A percentile compares a stretch with the other conserved stretches of the same genome.
Evolutionary conservation across 1,284 basidiomycete species (phyloP).

Genomic region (Sparassis latifolia): DNA sequence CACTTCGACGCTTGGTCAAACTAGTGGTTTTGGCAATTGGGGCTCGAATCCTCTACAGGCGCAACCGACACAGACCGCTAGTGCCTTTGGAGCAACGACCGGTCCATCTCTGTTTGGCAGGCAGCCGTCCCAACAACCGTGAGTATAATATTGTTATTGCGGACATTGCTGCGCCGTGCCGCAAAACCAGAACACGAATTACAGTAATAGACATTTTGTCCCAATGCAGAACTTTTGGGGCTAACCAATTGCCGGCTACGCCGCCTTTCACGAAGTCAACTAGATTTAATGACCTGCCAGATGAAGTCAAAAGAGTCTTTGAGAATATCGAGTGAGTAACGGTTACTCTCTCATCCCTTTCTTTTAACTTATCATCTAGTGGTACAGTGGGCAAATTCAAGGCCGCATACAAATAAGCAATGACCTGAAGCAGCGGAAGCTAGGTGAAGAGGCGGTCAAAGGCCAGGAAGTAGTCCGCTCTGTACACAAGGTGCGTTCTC

Average conservation of each 20-base stretch:
- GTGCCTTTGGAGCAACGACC: neutral
- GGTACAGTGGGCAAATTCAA: conserved; percentile 40
- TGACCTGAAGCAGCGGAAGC: conserved; percentile 67
- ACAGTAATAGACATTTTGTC: neutral
- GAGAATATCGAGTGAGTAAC: conserved; percentile 65
- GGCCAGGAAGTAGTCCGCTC: conserved; percentile 60
- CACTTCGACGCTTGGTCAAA: conserved; percentile 4
- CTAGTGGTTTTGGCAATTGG: conserved; percentile 2
- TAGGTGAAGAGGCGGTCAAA: conserved; percentile 69
- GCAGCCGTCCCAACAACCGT: conserved; percentile 17
- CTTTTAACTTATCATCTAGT: neutral
- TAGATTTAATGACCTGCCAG: conserved; percentile 80
- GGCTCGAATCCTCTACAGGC: conserved; percentile 1
- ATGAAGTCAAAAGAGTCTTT: conserved; percentile 55
- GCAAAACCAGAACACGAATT: neutral
- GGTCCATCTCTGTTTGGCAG: conserved; percentile 1
- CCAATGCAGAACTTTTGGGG: neutral
- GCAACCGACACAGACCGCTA: conserved; percentile 1
- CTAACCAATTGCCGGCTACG: conserved; percentile 19
- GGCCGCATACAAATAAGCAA: conserved; percentile 72
- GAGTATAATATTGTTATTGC: conserved; percentile 9
- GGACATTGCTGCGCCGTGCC: neutral
- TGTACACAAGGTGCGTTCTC: conserved; percentile 51
- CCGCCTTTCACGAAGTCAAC: conserved; percentile 65
- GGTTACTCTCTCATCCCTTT: neutral